Evolutionary conservation across 176 grass and related monocot genomes (phyloP), one percentile per base, ranked within the genome.

Genomic region (Oryza glumipatula): DNA sequence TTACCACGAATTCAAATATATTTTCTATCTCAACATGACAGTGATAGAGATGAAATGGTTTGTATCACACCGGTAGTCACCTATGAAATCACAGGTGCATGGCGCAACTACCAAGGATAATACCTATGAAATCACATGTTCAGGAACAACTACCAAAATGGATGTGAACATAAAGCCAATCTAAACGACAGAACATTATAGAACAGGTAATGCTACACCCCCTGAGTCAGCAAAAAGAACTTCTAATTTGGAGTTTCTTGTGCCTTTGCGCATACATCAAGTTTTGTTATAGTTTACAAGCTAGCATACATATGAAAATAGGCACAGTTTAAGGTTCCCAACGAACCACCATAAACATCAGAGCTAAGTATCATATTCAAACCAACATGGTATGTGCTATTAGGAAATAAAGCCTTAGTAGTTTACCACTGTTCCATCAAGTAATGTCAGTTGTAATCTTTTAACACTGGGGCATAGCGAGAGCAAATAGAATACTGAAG

Each of bases 401-500:
- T 78, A 61, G 58, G 36, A 45, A 61, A 65, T 28, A 38, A 78
- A 16, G 38, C 76, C 58, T 45, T 3, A 65, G 38, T 11, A 80
- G 26, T 80, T 49, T 80, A 80, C 77, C 77, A 35, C 3, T 26
- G 28, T 65, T 39, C 35, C 46, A 68, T 80, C 77, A 68, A 47
- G 64, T 68, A 80, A 33, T 49, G 77, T 80, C 77, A 80, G 24
- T 65, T 68, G 21, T 23, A 80, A 17, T 26, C 33, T 33, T 80
- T 44, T 68, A 68, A 80, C 32, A 68, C 77, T 21, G n/a, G 64
- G 77, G 14, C 77, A 68, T 68, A 68, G 47, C 11, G 43, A 68
- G 11, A 80, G 64, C 43, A 80, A 48, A 80, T 80, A 64, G 77
- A 68, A 80, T 26, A 80, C 77, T 49, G 77, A 80, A 80, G 77